Evolutionary conservation across 495 filamentous ascomycete species (phyloP).

Genomic region (Aspergillus steynii): DNA sequence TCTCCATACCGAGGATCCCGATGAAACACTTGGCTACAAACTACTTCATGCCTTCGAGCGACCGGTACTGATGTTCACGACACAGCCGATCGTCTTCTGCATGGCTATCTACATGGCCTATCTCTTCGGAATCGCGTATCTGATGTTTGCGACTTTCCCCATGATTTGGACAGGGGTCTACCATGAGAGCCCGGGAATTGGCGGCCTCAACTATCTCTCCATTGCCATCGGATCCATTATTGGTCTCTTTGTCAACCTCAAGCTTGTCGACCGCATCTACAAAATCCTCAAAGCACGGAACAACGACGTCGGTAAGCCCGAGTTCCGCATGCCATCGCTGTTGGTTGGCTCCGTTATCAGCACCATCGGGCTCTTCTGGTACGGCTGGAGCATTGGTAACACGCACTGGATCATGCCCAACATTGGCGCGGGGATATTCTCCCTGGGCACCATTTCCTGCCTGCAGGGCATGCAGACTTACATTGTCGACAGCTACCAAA

Average conservation of each 20-base stretch:
- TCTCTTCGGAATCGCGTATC: conserved; percentile 11
- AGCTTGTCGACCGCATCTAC: conserved; percentile 65
- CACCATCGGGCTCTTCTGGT: conserved; percentile 60
- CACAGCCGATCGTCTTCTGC: conserved; percentile 11
- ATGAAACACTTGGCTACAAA: conserved; percentile 40
- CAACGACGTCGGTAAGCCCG: conserved; percentile 48
- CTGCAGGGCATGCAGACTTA: conserved; percentile 62
- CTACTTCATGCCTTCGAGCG: conserved; percentile 46
- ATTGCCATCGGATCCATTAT: conserved; percentile 63
- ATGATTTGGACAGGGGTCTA: conserved; percentile 57
- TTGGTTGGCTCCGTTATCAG: conserved; percentile 51
- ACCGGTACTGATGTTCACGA: conserved; percentile 11
- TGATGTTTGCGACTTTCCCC: conserved; percentile 13
- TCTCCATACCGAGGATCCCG: conserved; percentile 55
- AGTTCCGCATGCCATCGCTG: conserved; percentile 56
- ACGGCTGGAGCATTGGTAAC: conserved; percentile 59
- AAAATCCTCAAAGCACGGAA: conserved; percentile 55
- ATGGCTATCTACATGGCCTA: conserved; percentile 12
- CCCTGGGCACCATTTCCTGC: conserved; percentile 54
- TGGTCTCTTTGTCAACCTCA: conserved; percentile 59
- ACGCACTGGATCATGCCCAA: conserved; percentile 58
- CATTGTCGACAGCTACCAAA: conserved; percentile 52
- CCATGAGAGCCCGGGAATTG: conserved; percentile 57
- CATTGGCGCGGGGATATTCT: conserved; percentile 61
- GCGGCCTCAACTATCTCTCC: conserved; percentile 66